Conservation (phyloP, 306 rosid genomes). For the Calophaca sinica region DNA sequence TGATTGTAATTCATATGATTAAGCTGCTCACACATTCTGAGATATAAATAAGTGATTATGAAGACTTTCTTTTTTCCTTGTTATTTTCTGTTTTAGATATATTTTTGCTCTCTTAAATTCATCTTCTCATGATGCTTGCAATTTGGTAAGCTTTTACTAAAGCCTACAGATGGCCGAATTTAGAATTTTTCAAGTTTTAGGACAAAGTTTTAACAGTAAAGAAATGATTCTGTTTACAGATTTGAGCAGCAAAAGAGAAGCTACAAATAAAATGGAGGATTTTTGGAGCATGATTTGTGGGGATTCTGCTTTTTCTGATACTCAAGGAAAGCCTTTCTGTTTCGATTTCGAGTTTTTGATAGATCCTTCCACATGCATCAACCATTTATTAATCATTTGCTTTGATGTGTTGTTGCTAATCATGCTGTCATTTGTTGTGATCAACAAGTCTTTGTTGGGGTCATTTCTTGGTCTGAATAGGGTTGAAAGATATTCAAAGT, state of each 20-base stretch:
- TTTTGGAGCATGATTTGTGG: constrained; percentile 62
- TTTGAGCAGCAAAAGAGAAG: constrained; percentile 18
- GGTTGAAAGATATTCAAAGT: constrained; percentile 40
- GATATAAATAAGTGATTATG: too few relatives aligned
- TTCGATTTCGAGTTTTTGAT: constrained; percentile 42
- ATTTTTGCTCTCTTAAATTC: too few relatives aligned
- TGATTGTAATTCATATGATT: too few relatives aligned
- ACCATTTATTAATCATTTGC: constrained; percentile 54
- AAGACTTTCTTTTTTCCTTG: too few relatives aligned
- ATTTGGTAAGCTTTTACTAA: too few relatives aligned
- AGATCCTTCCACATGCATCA: constrained; percentile 63
- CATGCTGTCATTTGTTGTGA: constrained; percentile 47
- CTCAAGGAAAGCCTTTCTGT: constrained; percentile 42
- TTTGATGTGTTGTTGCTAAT: constrained; percentile 55
- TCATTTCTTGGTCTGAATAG: constrained; percentile 26
- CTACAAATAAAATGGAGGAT: constrained; percentile 42
- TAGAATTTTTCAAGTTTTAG: too few relatives aligned
- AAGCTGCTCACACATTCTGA: too few relatives aligned
- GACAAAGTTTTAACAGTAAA: background rate
- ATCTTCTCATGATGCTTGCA: too few relatives aligned
- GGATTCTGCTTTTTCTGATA: constrained; percentile 48
- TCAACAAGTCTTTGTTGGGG: constrained; percentile 45
- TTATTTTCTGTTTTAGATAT: too few relatives aligned
- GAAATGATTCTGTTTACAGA: background rate
- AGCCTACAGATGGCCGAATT: too few relatives aligned